Evolutionary conservation across 176 grass and related monocot species (phyloP).

Genomic region (Musa troglodytarum): DNA sequence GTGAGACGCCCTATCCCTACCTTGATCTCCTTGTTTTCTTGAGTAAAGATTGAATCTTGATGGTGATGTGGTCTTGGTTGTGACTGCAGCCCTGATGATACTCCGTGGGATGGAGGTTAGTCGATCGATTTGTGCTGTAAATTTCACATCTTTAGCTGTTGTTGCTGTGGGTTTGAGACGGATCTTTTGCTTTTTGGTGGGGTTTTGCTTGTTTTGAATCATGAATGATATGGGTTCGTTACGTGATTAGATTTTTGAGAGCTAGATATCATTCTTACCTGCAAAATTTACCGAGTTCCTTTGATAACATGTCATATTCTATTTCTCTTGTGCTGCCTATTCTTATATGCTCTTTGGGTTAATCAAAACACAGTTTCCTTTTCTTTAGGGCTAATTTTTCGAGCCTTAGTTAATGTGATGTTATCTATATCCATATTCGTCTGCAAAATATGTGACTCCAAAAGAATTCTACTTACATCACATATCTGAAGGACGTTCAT

Average conservation of each 20-base stretch:
- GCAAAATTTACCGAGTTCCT: background rate
- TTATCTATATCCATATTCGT: no score
- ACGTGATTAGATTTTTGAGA: no score
- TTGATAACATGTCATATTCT: background rate
- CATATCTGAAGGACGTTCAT: background rate
- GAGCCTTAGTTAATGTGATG: background rate
- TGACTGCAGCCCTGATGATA: conserved; percentile 50
- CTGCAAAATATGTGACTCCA: background rate
- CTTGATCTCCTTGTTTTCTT: background rate
- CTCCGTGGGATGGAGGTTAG: conserved; percentile 52
- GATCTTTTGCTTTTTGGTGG: background rate
- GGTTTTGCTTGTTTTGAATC: background rate
- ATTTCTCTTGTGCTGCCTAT: background rate
- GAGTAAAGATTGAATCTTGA: conserved; percentile 3
- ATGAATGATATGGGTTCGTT: no score
- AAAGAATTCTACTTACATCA: background rate
- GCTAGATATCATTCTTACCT: background rate
- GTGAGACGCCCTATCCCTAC: conserved; percentile 10
- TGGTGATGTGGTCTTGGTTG: conserved; percentile 3
- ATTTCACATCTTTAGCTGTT: background rate
- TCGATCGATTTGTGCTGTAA: background rate
- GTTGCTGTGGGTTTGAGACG: background rate
- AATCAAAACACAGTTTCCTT: no score
- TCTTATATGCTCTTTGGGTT: no score
- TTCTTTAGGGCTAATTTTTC: background rate